These are phyloP conservation scores for Oenanthe javanica DNA, from an alignment of 140 eudicot genomes.

Conservation along the genomic window DNA sequence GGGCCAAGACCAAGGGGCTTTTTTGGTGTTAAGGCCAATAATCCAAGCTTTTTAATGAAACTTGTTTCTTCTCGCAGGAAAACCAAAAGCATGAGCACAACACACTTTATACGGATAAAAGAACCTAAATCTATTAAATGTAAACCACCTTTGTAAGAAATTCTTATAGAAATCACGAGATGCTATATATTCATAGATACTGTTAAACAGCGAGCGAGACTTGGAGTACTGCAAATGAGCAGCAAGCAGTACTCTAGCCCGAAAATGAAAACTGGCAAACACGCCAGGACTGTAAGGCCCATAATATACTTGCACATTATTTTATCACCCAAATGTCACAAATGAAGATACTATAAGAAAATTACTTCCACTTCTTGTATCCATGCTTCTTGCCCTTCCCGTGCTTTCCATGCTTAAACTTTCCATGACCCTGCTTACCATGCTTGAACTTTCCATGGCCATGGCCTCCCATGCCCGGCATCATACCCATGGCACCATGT, in stretches of 20 bases:
- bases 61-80: not conserved
- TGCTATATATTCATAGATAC: not conserved
- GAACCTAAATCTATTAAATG: not conserved
- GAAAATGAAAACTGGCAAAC: not conserved
- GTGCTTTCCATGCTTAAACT: constrained; percentile 44
- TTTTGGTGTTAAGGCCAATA: too few relatives aligned
- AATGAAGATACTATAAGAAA: too few relatives aligned
- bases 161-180: not conserved
- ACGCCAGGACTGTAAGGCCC: not conserved
- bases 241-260: not conserved
- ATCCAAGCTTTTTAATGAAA: not conserved
- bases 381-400: constrained; percentile 34
- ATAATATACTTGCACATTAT: not conserved
- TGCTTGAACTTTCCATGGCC: constrained; percentile 26
- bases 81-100: not conserved
- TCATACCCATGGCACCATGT: constrained; percentile 20
- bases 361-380: constrained; percentile 43
- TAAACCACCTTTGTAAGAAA: not conserved
- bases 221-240: not conserved
- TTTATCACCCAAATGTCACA: not conserved
- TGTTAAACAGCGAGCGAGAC: constrained; percentile 5
- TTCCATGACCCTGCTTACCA: constrained; percentile 34
- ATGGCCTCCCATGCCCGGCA: constrained; percentile 18
- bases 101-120: not conserved
- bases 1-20: too few relatives aligned